Conservation (phyloP, 345 rosid species). For the Brassica incana region DNA sequence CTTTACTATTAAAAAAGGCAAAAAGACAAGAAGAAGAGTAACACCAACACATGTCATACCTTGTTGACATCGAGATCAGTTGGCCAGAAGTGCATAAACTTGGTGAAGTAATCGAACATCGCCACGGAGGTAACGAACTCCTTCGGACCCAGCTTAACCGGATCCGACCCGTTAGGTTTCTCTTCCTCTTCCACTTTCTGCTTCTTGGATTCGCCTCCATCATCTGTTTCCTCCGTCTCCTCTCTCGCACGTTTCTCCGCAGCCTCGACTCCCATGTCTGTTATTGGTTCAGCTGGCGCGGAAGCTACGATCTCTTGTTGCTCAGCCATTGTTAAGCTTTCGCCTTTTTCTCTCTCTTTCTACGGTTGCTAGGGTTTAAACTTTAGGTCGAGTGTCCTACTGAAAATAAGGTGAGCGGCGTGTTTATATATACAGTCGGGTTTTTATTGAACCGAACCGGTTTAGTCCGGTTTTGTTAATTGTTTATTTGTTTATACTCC, state of each 20-base stretch:
- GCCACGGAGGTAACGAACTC: slow-evolving; percentile 68
- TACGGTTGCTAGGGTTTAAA: slow-evolving; percentile 36
- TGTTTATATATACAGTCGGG: slow-evolving; percentile 12
- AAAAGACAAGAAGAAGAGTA: neutral
- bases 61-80: slow-evolving; percentile 62
- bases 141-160: slow-evolving; percentile 70
- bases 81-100: slow-evolving; percentile 71
- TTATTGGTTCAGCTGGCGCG: slow-evolving; percentile 25
- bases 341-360: neutral
- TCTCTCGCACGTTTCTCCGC: slow-evolving; percentile 50
- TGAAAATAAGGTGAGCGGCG: neutral
- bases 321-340: slow-evolving; percentile 44
- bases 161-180: slow-evolving; percentile 41
- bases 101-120: slow-evolving; percentile 74
- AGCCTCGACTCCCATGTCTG: slow-evolving; percentile 48
- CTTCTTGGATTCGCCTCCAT: slow-evolving; percentile 52
- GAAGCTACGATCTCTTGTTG: slow-evolving; percentile 37
- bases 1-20: neutral
- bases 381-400: slow-evolving; percentile 20
- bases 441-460: slow-evolving; percentile 4
- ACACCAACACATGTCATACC: too few species aligned
- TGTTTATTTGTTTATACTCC: neutral
- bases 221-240: slow-evolving; percentile 19
- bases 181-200: slow-evolving; percentile 48
- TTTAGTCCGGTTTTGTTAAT: neutral